A percentile compares a stretch with the other conserved stretches of the same genome.
These are phyloP conservation scores for Penicillium sp. DNA, from an alignment of 2,329 filamentous ascomycete genomes.

Conservation along the genomic window DNA sequence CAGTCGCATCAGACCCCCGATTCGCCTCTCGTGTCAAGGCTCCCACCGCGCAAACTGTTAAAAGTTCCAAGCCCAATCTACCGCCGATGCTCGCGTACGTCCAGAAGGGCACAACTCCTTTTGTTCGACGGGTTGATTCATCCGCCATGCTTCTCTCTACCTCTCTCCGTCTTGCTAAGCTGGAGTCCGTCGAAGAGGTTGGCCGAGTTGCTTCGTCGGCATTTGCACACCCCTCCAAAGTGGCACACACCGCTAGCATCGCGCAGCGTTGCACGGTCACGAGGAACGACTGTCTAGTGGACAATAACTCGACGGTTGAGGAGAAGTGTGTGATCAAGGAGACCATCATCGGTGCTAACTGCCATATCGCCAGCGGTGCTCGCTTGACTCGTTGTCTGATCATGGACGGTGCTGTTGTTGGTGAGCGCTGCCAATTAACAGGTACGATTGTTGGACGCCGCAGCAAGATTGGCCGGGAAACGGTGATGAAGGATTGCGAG, in stretches of 20 bases:
- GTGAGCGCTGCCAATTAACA: conserved; percentile 72
- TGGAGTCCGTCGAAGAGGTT: conserved; percentile 57
- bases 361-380: conserved; percentile 75
- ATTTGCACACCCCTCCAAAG: conserved; percentile 68
- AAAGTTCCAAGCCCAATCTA: conserved; percentile 4
- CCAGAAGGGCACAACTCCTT: conserved; percentile 51
- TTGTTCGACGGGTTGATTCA: conserved; percentile 83
- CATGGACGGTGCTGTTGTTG: conserved; percentile 84
- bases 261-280: conserved; percentile 74
- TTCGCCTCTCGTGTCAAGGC: conserved; percentile 26
- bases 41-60: conserved; percentile 9
- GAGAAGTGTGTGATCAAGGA: conserved; percentile 90
- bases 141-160: conserved; percentile 69
- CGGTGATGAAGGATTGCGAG: conserved; percentile 76
- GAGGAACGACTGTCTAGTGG: conserved; percentile 70
- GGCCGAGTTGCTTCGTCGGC: conserved; percentile 54
- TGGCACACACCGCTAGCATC: conserved; percentile 74
- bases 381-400: conserved; percentile 78
- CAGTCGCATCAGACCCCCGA: conserved; percentile 9
- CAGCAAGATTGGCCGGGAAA: conserved; percentile 72
- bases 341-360: conserved; percentile 76
- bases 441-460: conserved; percentile 77
- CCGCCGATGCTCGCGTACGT: conserved; percentile 69
- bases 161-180: conserved; percentile 77
- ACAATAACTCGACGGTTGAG: conserved; percentile 78